Evolutionary conservation across 1,284 basidiomycete genomes (phyloP).

Genomic region (Tylopilus sp.): DNA sequence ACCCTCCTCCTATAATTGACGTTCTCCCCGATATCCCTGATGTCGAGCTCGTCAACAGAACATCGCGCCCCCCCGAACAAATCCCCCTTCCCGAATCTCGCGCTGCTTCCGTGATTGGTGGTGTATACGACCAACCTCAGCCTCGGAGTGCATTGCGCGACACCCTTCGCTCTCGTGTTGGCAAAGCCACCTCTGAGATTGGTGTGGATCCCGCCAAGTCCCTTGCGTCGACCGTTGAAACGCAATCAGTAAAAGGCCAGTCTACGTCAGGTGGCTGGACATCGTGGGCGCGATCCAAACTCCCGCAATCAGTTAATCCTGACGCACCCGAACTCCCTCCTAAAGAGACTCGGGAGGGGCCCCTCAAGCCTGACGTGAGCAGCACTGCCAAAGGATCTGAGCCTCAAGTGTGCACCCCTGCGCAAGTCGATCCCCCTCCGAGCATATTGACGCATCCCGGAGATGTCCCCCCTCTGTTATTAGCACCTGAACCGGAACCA

Average conservation of each 20-base stretch:
- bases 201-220: constrained; percentile 14
- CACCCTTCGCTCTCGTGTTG: constrained; percentile 10
- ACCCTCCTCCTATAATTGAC: constrained; percentile 9
- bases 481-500: background rate
- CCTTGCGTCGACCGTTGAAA: constrained; percentile 4
- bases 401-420: constrained; percentile 15
- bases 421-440: constrained; percentile 25
- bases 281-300: constrained; percentile 4
- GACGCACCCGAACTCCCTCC: constrained; percentile 2
- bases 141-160: constrained; percentile 15
- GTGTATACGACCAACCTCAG: constrained; percentile 24
- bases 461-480: constrained; percentile 7
- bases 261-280: constrained; percentile 5
- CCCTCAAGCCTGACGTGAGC: constrained; percentile 5
- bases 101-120: constrained; percentile 30
- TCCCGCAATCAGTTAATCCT: background rate
- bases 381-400: constrained; percentile 8
- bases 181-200: constrained; percentile 27
- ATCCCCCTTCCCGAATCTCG: constrained; percentile 32
- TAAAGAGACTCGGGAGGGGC: background rate
- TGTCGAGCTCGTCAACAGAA: constrained; percentile 4
- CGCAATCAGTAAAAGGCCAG: constrained; percentile 6
- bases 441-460: constrained; percentile 17
- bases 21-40: constrained; percentile 18
- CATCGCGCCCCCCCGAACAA: constrained; percentile 14